phyloP scores from a whole-genome alignment of 1,284 basidiomycete genomes.

The Tilletiopsis washingtonensis region DNA sequence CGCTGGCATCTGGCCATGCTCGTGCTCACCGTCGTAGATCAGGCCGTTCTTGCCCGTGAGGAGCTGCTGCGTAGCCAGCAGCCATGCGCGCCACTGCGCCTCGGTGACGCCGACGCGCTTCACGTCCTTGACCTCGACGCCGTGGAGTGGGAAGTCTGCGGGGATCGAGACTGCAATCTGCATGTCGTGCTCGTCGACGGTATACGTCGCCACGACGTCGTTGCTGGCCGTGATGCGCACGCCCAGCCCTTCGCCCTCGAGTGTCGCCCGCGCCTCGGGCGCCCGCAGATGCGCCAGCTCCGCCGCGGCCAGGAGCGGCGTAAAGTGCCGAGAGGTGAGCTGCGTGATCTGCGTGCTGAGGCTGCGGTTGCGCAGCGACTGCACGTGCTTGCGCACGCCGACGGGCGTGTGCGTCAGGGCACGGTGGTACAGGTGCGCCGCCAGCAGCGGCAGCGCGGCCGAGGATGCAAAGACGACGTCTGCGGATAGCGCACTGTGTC shows the following conservation, averaged over 20 bases:
- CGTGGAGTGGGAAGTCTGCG: constrained; percentile 79
- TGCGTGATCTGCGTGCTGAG: constrained; percentile 65
- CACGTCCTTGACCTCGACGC: constrained; percentile 78
- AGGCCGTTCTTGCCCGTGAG: constrained; percentile 77
- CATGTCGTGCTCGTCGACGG: constrained; percentile 87
- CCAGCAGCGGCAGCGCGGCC: constrained; percentile 59
- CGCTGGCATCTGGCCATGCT: neutral
- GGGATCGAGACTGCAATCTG: constrained; percentile 85
- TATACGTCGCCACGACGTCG: constrained; percentile 57
- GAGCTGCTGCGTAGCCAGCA: constrained; percentile 84
- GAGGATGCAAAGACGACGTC: neutral
- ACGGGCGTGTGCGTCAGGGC: constrained; percentile 37
- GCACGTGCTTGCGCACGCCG: constrained; percentile 64
- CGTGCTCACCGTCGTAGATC: constrained; percentile 60
- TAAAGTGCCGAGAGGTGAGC: constrained; percentile 81
- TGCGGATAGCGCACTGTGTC: neutral
- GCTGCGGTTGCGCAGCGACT: constrained; percentile 80
- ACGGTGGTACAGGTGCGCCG: constrained; percentile 68
- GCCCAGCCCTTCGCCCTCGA: constrained; percentile 71
- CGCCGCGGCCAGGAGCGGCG: constrained; percentile 74
- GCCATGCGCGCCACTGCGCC: constrained; percentile 85
- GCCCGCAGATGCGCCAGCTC: constrained; percentile 72
- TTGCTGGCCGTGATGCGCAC: constrained; percentile 61
- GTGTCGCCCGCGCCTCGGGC: constrained; percentile 57
- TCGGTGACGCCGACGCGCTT: constrained; percentile 74